phyloP scores from a whole-genome alignment of 352 stramenopile genomes.

The Peronospora belbahrii region DNA sequence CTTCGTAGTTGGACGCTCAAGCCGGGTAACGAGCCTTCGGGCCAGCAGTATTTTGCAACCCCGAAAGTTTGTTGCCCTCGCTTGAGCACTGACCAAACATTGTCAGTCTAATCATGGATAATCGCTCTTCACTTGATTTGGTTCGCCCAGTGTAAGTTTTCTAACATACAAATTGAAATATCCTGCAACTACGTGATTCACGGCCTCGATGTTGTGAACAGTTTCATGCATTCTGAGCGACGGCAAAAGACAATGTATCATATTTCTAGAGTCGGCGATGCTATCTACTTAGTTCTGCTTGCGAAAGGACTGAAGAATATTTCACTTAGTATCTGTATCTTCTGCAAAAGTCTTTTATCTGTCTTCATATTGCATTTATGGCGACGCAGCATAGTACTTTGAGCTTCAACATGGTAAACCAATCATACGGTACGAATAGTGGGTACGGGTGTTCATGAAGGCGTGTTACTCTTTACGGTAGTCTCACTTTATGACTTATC shows the following conservation, averaged over 20 bases:
- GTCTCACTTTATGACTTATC: too few species aligned
- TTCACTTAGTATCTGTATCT: too few species aligned
- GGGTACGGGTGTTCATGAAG: too few species aligned
- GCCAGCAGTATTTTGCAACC: slow-evolving; percentile 80
- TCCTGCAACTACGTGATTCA: not conserved
- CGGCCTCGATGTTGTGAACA: slow-evolving; percentile 11
- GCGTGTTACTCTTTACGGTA: too few species aligned
- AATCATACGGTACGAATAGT: too few species aligned
- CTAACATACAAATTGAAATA: not conserved
- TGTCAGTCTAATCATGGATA: slow-evolving; percentile 84
- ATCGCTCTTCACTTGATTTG: slow-evolving; percentile 43
- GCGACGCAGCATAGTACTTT: too few species aligned
- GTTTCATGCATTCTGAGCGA: slow-evolving; percentile 61
- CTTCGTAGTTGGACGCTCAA: slow-evolving; percentile 68
- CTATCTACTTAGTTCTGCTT: slow-evolving; percentile 66
- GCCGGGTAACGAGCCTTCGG: slow-evolving; percentile 62
- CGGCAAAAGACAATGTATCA: slow-evolving; percentile 65
- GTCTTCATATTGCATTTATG: too few species aligned
- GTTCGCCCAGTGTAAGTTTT: slow-evolving; percentile 43
- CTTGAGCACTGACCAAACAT: slow-evolving; percentile 83
- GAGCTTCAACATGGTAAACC: too few species aligned
- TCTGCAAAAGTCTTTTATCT: too few species aligned
- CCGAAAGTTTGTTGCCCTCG: slow-evolving; percentile 37
- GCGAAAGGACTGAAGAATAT: slow-evolving; percentile 63
- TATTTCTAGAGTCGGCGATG: slow-evolving; percentile 62